These are phyloP conservation scores for Teunomyces aglyptinius DNA, from an alignment of 805 yeast genomes.

Conservation along the genomic window DNA sequence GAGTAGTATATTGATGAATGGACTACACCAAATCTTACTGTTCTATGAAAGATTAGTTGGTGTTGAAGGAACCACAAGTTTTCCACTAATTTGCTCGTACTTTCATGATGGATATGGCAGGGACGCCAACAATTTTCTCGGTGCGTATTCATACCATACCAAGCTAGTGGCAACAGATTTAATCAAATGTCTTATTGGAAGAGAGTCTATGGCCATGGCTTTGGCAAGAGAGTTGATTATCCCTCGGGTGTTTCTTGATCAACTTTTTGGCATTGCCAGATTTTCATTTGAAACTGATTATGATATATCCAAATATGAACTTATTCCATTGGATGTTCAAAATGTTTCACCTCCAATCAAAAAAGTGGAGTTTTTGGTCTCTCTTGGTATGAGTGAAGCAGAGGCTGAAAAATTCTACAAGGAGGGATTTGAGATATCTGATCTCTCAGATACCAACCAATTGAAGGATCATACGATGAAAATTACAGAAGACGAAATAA, in stretches of 20 bases:
- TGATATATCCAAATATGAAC: neutral
- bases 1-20: conserved; percentile 37
- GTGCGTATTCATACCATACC: neutral
- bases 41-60: conserved; percentile 46
- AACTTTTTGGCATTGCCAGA: neutral
- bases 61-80: conserved; percentile 15
- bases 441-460: neutral
- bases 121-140: neutral
- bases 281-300: neutral
- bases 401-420: neutral
- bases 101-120: neutral
- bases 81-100: neutral
- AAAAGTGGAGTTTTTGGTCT: neutral
- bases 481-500: no score
- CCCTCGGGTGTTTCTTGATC: neutral
- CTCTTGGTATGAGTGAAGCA: neutral
- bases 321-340: neutral
- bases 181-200: neutral
- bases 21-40: conserved; percentile 41
- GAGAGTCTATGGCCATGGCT: neutral
- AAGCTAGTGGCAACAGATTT: neutral
- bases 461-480: no score
- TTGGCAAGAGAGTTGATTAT: neutral
- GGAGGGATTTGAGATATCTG: neutral
- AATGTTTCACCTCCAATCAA: neutral